These are phyloP conservation scores for Periglandula ipomoeae DNA, from an alignment of 2,329 filamentous ascomycete genomes.

Conservation along the genomic window DNA sequence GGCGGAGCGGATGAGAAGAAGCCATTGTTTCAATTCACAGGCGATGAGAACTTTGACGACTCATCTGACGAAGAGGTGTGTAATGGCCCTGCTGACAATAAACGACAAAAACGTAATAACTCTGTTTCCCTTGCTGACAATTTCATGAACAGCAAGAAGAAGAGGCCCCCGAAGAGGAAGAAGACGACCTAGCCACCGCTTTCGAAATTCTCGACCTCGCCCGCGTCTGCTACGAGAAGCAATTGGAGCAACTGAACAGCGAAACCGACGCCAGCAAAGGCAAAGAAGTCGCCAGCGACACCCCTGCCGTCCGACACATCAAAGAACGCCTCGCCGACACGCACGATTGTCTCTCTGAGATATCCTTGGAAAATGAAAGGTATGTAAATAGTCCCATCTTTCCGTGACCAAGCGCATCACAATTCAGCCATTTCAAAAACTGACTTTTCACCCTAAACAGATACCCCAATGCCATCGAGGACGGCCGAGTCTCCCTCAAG, in stretches of 20 bases:
- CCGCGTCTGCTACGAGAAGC: conserved; percentile 53
- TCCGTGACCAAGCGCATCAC: not conserved
- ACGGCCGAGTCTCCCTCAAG: conserved; percentile 67
- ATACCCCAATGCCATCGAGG: conserved; percentile 78
- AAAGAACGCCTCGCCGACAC: conserved; percentile 88
- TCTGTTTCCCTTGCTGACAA: not conserved
- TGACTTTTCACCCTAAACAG: conserved; percentile 24
- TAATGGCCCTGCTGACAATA: not conserved
- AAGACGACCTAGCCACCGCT: conserved; percentile 68
- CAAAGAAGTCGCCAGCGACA: conserved; percentile 33
- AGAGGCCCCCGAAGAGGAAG: conserved; percentile 42
- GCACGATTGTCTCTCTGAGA: conserved; percentile 88
- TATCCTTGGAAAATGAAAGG: conserved; percentile 92
- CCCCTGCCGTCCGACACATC: conserved; percentile 44
- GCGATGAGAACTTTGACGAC: conserved; percentile 87
- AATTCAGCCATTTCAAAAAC: not conserved
- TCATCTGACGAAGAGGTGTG: conserved; percentile 64
- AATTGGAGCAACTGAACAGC: conserved; percentile 32
- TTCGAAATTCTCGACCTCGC: conserved; percentile 80
- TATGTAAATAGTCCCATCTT: conserved; percentile 21
- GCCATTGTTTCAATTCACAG: conserved; percentile 82
- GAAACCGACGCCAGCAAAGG: conserved; percentile 29
- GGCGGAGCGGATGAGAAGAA: conserved; percentile 43
- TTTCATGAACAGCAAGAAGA: conserved; percentile 23
- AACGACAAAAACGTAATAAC: not conserved